phyloP scores from a whole-genome alignment of 148 eudicot genomes.

The Simmondsia chinensis region DNA sequence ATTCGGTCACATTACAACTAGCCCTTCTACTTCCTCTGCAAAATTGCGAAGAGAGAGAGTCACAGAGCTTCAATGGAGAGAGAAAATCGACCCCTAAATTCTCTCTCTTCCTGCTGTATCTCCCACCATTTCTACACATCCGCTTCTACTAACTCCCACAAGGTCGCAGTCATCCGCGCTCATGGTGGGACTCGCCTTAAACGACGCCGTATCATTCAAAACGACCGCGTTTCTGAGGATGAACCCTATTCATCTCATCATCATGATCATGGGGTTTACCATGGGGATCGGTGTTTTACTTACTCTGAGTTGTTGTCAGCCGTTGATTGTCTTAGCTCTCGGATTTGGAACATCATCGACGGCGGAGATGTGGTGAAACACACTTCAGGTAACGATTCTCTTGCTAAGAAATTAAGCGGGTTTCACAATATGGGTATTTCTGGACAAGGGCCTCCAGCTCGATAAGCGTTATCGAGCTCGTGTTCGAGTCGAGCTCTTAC shows the following conservation, averaged over 20 bases:
- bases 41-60: no score
- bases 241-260: slow-evolving; percentile 1
- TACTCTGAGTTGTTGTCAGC: slow-evolving; percentile 54
- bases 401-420: slow-evolving; percentile 3
- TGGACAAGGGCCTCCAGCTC: no score
- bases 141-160: slow-evolving; percentile 41
- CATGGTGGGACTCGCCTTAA: no score
- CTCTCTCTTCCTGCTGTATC: slow-evolving; percentile 42
- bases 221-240: not conserved
- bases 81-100: not conserved
- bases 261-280: slow-evolving; percentile 27
- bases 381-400: slow-evolving; percentile 24
- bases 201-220: slow-evolving; percentile 6
- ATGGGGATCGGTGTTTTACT: slow-evolving; percentile 54
- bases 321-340: slow-evolving; percentile 45
- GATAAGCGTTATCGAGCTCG: no score
- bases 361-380: slow-evolving; percentile 42
- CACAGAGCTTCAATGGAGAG: no score
- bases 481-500: no score
- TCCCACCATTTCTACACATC: slow-evolving; percentile 49
- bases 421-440: slow-evolving; percentile 7
- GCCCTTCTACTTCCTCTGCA: no score
- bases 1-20: no score
- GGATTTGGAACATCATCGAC: slow-evolving; percentile 36
- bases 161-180: slow-evolving; percentile 61